phyloP scores from a whole-genome alignment of 257 asterid species.

The Solanum bukasovii region DNA sequence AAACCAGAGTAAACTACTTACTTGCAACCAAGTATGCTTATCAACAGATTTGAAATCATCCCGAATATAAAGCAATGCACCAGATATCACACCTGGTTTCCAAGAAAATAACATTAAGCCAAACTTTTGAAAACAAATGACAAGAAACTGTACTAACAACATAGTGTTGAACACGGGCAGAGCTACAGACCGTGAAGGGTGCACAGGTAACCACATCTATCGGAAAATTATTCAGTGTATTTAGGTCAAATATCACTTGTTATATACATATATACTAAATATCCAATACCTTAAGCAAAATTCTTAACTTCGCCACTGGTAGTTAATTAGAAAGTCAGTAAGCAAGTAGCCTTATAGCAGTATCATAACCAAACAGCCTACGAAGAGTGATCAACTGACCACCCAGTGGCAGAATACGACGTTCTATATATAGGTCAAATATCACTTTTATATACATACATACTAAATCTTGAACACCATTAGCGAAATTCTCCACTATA shows the following conservation, averaged over 20 bases:
- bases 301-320: too few relatives aligned
- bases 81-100: constrained; percentile 73
- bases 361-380: not conserved
- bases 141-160: not conserved
- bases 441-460: not conserved
- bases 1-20: not conserved
- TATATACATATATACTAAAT: not conserved
- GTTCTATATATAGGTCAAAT: not conserved
- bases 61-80: constrained; percentile 69
- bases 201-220: not conserved
- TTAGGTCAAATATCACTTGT: not conserved
- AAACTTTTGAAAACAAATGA: not conserved
- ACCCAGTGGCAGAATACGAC: not conserved
- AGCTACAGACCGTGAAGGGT: not conserved
- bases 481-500: not conserved
- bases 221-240: not conserved
- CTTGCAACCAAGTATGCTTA: constrained; percentile 58
- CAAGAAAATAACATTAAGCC: not conserved
- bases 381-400: not conserved
- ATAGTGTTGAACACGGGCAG: not conserved
- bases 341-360: not conserved
- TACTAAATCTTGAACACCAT: not conserved
- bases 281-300: too few relatives aligned
- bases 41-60: constrained; percentile 46
- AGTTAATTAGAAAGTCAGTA: not conserved